These are phyloP conservation scores for Nigrospora osmanthi DNA, from an alignment of 2,329 filamentous ascomycete genomes.

Conservation along the genomic window DNA sequence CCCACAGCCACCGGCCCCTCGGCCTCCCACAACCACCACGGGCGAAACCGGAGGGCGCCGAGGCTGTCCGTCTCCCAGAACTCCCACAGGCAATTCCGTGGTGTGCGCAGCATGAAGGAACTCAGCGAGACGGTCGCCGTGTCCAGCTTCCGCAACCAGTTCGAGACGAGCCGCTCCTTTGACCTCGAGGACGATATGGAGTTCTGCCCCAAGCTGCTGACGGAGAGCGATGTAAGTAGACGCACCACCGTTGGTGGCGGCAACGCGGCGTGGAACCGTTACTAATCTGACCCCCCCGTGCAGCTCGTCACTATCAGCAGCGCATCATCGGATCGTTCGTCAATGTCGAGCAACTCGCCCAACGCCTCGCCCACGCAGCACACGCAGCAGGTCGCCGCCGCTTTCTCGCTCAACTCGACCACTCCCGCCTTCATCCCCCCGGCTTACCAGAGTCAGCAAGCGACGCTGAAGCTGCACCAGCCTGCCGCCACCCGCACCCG, in stretches of 20 bases:
- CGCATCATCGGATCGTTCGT: conserved; percentile 83
- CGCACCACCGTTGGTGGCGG: background rate
- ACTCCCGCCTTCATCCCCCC: conserved; percentile 61
- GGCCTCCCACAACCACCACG: conserved; percentile 69
- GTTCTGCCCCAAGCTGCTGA: conserved; percentile 88
- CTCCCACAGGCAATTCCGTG: conserved; percentile 78
- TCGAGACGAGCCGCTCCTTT: conserved; percentile 87
- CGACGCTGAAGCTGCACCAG: conserved; percentile 78
- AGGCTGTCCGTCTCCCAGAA: conserved; percentile 76
- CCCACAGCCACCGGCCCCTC: conserved; percentile 47
- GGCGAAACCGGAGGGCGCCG: conserved; percentile 77
- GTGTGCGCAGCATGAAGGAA: conserved; percentile 81
- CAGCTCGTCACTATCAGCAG: conserved; percentile 90
- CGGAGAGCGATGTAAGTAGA: conserved; percentile 79
- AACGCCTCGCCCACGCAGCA: conserved; percentile 87
- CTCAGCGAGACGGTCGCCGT: conserved; percentile 70
- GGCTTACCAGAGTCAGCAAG: conserved; percentile 56
- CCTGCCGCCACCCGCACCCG: conserved; percentile 80
- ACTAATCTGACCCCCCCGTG: conserved; percentile 15
- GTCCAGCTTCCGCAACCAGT: conserved; percentile 73
- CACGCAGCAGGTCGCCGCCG: conserved; percentile 68
- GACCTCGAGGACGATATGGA: conserved; percentile 94
- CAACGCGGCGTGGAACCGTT: conserved; percentile 1
- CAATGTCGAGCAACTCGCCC: conserved; percentile 88
- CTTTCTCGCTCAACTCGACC: conserved; percentile 64